Base-by-base conservation (phyloP, 176 grass and related monocot genomes). In the Echinochloa phyllopogon region DNA sequence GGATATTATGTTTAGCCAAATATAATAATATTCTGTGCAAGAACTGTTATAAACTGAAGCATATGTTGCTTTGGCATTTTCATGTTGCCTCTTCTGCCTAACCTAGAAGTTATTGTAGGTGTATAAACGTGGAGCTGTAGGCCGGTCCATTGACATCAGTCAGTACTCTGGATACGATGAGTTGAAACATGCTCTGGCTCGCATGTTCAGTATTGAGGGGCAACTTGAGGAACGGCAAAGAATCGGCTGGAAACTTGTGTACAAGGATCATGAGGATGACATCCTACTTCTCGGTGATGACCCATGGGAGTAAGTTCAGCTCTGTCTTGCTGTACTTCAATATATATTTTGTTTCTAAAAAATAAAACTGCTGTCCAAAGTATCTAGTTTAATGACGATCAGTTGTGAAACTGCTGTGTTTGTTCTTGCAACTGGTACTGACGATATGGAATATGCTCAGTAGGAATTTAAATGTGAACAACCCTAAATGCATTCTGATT, bases 211-310 rank as follows among this genome's bases (percentile, higher is more conserved):
- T 77, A 87, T 94, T 40, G 86, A 91, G 87, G 92, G 92, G 37
- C 92, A 91, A 76, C 90, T 94, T 40, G 89, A 94, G 73, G 92
- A 94, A 65, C 86, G 83, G 0, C 85, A 90, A 47, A 94, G 92
- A 78, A 81, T 87, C 55, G 92, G 92, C 56, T 94, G 92, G 92
- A 90, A 94, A 61, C 89, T 94, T 44, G 92, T 94, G 51, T 94
- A 88, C 37, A 88, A 77, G 67, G 92, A 94, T 84, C 86, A 90
- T 67, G 89, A 94, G 64, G 87, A 91, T 86, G 92, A 94, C 47
- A 82, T 89, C 69, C 75, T 94, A 70, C 92, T 94, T 86, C 85
- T 94, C 40, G 92, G 92, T 1, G 92, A 94, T 74, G 92, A 94
- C 60, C 92, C 92, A 6, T 94, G 92, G 92, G 84, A 89, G 92